phyloP scores from a whole-genome alignment of 2,329 filamentous ascomycete genomes.

The Pseudogymnoascus sp. region DNA sequence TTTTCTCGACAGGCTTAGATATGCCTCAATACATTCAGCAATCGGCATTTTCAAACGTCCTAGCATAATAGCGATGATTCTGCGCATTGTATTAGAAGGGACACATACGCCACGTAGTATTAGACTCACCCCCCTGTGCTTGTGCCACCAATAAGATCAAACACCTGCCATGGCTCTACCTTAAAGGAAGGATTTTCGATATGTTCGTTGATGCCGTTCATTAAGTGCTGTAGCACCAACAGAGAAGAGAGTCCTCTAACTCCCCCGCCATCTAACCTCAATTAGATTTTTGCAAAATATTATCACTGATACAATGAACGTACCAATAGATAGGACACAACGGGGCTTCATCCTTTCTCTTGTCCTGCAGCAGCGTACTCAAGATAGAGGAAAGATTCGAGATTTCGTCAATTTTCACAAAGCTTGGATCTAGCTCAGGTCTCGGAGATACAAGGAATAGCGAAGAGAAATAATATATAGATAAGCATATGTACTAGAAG shows the following conservation, averaged over 20 bases:
- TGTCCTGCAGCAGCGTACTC: no score
- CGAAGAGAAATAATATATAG: no score
- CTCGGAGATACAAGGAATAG: no score
- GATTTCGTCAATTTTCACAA: no score
- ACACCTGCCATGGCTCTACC: constrained; percentile 31
- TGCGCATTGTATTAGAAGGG: constrained; percentile 20
- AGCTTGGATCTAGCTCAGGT: no score
- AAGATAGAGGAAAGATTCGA: no score
- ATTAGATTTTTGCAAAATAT: no score
- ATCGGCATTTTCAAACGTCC: constrained; percentile 38
- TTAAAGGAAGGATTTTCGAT: constrained; percentile 15
- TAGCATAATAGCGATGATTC: constrained; percentile 41
- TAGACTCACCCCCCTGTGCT: constrained; percentile 30
- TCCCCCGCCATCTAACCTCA: constrained; percentile 32
- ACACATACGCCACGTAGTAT: neutral
- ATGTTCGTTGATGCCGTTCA: constrained; percentile 26
- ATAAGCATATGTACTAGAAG: no score
- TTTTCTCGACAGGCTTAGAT: constrained; percentile 30
- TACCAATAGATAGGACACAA: no score
- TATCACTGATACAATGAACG: no score
- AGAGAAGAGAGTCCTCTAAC: constrained; percentile 32
- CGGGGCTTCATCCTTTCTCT: no score
- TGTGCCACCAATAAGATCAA: constrained; percentile 35
- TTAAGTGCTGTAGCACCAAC: constrained; percentile 29
- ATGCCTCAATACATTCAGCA: constrained; percentile 35